Evolutionary conservation across 2,329 filamentous ascomycete species (phyloP), one percentile per base, ranked within the genome.

Genomic region (Alternaria sp.): DNA sequence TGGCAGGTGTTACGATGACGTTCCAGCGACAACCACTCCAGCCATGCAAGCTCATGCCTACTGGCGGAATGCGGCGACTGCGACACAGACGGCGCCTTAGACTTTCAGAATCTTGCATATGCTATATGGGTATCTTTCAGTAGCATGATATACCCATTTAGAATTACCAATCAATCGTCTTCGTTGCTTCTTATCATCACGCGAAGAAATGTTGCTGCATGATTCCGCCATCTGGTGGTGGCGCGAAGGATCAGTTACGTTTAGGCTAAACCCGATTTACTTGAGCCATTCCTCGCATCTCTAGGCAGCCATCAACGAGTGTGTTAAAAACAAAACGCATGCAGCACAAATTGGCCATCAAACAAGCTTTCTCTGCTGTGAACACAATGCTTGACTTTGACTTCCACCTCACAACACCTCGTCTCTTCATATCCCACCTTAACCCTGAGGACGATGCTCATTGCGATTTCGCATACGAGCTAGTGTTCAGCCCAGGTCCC

Each of bases 361-460:
- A 54, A 17, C 7, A 21, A 36, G 15, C 26, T 17, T 25, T 6
- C 52, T 21, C 17, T 6, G 28, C 28, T 12, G 11, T 30, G 11
- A 12, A 10, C 49, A 65, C 52, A 11, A 77, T 76, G 5, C 89
- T 81, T 80, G 91, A 92, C 15, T 71, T 80, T 81, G 83, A 89
- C 77, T 91, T 91, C 85, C 87, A 91, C 3, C 79, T 69, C 75
- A 91, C 89, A 0, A 87, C 83, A 0, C 88, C 88, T 3, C 71
- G 71, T 10, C 62, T 74, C 6, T 57, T 65, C 40, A 44, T 74
- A 11, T 67, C 66, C 5, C 65, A 71, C 56, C 54, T 73, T 43
- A 21, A 67, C n/a, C 61, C 71, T 8, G 49, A 44, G 32, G 61
- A 69, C 12, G 59, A 69, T 30, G 21, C 57, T 4, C 69, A 71